Percentiles rank a stretch among this genome's conserved stretches.
Conservation (phyloP, 495 filamentous ascomycete species). For the Podospora fimiseda region DNA sequence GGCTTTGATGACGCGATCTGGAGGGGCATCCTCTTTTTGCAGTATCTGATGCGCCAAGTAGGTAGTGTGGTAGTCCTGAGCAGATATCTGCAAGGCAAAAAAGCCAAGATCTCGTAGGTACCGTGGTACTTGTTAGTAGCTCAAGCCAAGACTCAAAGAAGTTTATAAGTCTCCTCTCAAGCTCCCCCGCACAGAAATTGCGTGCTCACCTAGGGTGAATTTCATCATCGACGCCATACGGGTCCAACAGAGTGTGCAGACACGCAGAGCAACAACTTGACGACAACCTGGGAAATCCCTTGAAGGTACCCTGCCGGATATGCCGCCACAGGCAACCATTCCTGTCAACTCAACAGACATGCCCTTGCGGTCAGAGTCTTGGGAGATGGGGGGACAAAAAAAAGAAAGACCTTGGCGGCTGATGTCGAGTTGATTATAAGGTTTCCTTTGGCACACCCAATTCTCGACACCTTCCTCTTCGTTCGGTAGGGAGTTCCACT, state of each 20-base stretch:
- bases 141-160: no score
- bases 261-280: not conserved
- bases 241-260: not conserved
- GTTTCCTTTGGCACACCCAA: no score
- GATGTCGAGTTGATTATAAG: conserved; percentile 1
- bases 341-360: no score
- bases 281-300: no score
- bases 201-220: conserved; percentile 2
- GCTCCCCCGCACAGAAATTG: not conserved
- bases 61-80: no score
- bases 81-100: no score
- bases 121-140: no score
- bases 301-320: not conserved
- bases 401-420: conserved; percentile 1
- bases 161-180: not conserved
- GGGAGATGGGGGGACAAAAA: not conserved
- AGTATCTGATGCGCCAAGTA: not conserved
- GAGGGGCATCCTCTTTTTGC: not conserved
- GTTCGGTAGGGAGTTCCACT: not conserved
- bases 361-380: no score
- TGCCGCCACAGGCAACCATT: not conserved
- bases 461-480: not conserved
- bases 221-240: conserved; percentile 3
- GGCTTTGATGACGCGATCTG: conserved; percentile 4
- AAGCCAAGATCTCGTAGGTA: not conserved